Evolutionary conservation across 345 rosid genomes (phyloP), one percentile per base, ranked within the genome.

Genomic region (Salix dunnii): DNA sequence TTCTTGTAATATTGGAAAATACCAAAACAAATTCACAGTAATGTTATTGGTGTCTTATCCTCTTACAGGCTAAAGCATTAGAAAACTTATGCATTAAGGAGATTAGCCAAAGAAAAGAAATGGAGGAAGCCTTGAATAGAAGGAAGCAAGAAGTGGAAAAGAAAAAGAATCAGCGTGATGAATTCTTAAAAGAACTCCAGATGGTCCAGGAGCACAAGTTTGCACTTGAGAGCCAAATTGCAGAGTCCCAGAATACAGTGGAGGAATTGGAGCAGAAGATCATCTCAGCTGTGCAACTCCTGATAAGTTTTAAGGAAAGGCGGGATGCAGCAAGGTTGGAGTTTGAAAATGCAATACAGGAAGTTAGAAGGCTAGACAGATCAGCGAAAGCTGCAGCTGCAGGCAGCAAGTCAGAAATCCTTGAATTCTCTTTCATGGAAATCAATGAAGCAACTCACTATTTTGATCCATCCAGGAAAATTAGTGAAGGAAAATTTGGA

Each of bases 401-500:
- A 51, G 79, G 86, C 78, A 83, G 80, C 18, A 82, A 89, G 35
- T 81, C 92, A 46, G 82, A 88, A 38, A 84, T 90, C 69, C 90
- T 92, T 72, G 93, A 89, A 30, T 90, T 89, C 81, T 91, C 99
- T 66, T 95, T 95, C 78, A 72, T 82, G 79, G 97, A 94, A 83
- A 84, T 94, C 80, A 90, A 84, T 71, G 87, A 91, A 71, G 97
- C 95, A 77, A 94, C 97, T 69, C 82, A 84, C 53, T 76, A 86
- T 40, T 90, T 94, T 62, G 95, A 94, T 69, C 96, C 87, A 5
- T 88, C 92, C 66, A 85, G 89, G 89, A 92, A 87, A 84, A 92
- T 95, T 74, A 92, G 93, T 74, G 99, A 92, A 71, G 97, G 97
- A 76, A 87, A 81, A 77, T 87, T 85, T 70, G 99, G 99, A 80